phyloP scores from a whole-genome alignment of 768 basidiomycete species.

The Suillus placidus region DNA sequence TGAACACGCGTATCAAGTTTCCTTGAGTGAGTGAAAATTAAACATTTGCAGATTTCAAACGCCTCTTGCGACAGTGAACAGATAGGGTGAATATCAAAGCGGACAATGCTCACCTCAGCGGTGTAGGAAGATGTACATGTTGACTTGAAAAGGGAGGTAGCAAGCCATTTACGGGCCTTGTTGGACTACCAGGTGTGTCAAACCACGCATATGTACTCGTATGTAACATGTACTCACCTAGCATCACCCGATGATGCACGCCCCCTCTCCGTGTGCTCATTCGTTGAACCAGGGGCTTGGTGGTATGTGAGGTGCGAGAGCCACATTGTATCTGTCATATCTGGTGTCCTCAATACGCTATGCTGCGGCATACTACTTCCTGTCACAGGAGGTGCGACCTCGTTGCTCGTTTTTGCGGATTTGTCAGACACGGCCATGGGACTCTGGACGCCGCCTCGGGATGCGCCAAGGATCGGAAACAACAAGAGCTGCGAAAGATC shows the following conservation, averaged over 20 bases:
- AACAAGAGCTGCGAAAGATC: not conserved
- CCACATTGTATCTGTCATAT: not conserved
- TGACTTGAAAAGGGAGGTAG: constrained; percentile 18
- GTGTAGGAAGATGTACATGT: constrained; percentile 31
- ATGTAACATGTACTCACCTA: not conserved
- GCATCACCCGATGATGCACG: not conserved
- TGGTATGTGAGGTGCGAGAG: not conserved
- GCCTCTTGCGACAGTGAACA: not conserved
- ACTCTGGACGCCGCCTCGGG: not conserved
- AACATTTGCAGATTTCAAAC: not conserved
- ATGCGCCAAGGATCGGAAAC: not conserved
- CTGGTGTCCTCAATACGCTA: not conserved
- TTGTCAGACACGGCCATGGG: not conserved
- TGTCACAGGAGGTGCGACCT: not conserved
- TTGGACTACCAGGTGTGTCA: constrained; percentile 7
- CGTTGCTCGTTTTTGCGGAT: not conserved
- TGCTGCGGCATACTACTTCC: not conserved
- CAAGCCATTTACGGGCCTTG: constrained; percentile 4
- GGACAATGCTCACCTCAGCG: constrained; percentile 28
- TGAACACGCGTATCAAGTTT: not conserved
- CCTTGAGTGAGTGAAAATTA: not conserved
- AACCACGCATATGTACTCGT: not conserved
- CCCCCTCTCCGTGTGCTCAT: not conserved
- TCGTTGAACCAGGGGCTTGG: not conserved
- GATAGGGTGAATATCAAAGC: not conserved